A percentile compares a stretch with the other conserved stretches of the same genome.
phyloP scores from a whole-genome alignment of 495 filamentous ascomycete genomes.

The Pseudomonodictys pantanalensis region DNA sequence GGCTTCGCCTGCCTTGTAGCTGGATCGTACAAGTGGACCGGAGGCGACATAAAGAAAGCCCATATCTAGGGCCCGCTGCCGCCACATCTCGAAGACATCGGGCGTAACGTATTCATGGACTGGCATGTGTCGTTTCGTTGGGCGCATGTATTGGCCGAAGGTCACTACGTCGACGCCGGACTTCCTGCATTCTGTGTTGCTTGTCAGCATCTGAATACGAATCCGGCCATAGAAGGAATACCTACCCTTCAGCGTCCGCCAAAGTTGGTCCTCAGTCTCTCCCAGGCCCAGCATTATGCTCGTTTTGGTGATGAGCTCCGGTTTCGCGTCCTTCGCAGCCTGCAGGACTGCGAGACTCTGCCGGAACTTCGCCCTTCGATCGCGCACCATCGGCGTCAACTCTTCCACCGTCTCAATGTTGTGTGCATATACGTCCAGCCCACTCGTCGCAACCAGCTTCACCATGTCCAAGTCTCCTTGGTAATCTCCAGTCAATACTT shows the following conservation, averaged over 20 bases:
- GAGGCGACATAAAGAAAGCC: constrained; percentile 96
- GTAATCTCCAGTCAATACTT: constrained; percentile 91
- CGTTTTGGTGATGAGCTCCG: constrained; percentile 89
- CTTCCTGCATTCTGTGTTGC: constrained; percentile 63
- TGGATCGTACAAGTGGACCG: constrained; percentile 86
- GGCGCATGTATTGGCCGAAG: constrained; percentile 98
- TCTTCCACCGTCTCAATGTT: constrained; percentile 95
- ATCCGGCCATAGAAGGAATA: not conserved
- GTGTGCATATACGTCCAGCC: constrained; percentile 93
- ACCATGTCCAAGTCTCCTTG: constrained; percentile 81
- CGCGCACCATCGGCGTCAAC: constrained; percentile 82
- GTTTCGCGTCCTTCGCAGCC: constrained; percentile 72
- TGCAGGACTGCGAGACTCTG: constrained; percentile 79
- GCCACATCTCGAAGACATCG: constrained; percentile 85
- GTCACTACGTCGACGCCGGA: constrained; percentile 89
- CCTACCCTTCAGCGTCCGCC: constrained; percentile 68
- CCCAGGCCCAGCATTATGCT: constrained; percentile 95
- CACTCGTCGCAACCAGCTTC: constrained; percentile 72
- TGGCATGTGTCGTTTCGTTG: constrained; percentile 95
- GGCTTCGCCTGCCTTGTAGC: constrained; percentile 95
- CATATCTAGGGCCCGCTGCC: constrained; percentile 84
- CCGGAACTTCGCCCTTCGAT: constrained; percentile 84
- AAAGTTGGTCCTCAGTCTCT: constrained; percentile 86
- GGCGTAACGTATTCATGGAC: constrained; percentile 93
- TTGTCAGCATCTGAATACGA: constrained; percentile 18